Evolutionary conservation across 306 rosid genomes (phyloP).

Genomic region (Fragaria iinumae): DNA sequence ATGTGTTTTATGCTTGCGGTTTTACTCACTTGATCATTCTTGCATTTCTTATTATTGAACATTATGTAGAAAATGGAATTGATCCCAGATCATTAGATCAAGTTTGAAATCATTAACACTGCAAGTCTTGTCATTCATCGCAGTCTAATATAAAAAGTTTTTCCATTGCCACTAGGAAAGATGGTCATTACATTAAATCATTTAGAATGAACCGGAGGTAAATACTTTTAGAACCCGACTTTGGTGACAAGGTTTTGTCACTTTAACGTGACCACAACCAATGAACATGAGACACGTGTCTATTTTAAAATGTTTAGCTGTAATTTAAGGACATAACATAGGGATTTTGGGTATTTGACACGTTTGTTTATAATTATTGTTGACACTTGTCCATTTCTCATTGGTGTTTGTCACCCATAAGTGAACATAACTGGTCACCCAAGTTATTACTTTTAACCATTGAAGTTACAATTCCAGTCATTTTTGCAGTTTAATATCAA

Average conservation of each 20-base stretch:
- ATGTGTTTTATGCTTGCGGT: neutral
- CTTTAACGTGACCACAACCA: too few relatives aligned
- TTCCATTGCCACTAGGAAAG: neutral
- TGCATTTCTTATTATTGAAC: neutral
- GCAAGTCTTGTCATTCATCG: neutral
- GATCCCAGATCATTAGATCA: neutral
- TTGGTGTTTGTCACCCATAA: too few relatives aligned
- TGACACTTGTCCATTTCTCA: too few relatives aligned
- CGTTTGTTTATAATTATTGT: too few relatives aligned
- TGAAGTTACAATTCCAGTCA: neutral
- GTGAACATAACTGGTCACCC: rapidly evolving
- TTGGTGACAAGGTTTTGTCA: too few relatives aligned
- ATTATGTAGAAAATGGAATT: neutral
- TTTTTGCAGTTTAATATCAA: neutral
- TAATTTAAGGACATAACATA: too few relatives aligned
- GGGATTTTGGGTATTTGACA: too few relatives aligned
- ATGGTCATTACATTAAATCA: neutral
- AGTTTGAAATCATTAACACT: neutral
- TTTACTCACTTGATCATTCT: neutral
- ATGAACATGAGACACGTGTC: too few relatives aligned
- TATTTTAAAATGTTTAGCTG: too few relatives aligned
- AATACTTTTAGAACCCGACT: neutral
- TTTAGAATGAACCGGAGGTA: neutral
- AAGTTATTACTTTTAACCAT: neutral
- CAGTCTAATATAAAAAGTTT: neutral